Evolutionary conservation across 345 rosid genomes (phyloP), one percentile per base, ranked within the genome.

Genomic region (Populus euphratica): DNA sequence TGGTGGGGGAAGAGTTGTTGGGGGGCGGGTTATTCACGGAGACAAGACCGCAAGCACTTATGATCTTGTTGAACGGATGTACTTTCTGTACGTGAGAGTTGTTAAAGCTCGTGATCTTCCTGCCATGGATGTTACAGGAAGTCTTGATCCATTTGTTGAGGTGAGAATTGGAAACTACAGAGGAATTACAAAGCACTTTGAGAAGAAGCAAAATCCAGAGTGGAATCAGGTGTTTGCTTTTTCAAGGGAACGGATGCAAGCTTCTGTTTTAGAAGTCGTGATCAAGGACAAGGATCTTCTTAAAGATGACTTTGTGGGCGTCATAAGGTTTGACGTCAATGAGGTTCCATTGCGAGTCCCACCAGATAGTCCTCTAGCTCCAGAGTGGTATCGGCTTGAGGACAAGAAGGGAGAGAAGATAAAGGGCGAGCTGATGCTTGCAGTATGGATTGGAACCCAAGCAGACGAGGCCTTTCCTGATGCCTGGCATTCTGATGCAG

Each of bases 1-100:
- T 74, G 85, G 85, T 12, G 85, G 85, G 14, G 85, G 85, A 54
- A 78, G 81, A 78, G 85, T 82, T 41, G 81, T 82, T 54, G 79
- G 81, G 25, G 98, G 99, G 10, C 94, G 96, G 18, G 97, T 95
- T 41, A 83, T 95, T 27, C 92, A 75, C 65, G 90, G 84, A 50
- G 85, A 82, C 76, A 82, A 82, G 65, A 82, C 81, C 13, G 85
- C 85, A 52, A 82, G 85, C 76, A 82, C 85, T 49, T 82, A 82
- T 43, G 85, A 82, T 78, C 85, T 82, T 56, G 85, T 82, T 13
- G 85, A 82, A 47, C 47, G 85, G 65, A 82, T 82, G 85, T 82
- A 49, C 63, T 82, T 82, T 67, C 73, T 82, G 54, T 82, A 82
- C 56, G 81, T 82, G 61, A 73, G 81, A 52, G 85, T 82, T 13